Evolutionary conservation across 768 basidiomycete genomes (phyloP), one percentile per base, ranked within the genome.

Genomic region (Phaeotremella fagi): DNA sequence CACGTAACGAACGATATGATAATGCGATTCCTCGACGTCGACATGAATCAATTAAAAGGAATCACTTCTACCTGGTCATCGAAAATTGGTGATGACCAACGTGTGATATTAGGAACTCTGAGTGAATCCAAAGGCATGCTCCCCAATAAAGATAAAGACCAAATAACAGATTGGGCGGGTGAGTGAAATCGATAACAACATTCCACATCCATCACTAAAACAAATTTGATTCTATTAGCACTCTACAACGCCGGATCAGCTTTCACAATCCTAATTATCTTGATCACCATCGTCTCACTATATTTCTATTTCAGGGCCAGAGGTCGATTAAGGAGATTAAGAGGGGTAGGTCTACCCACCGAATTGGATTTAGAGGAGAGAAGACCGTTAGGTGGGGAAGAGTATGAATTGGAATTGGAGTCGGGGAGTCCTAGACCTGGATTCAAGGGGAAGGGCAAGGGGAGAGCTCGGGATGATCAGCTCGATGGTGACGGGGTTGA

Each of bases 101-200:
- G 90, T 65, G 85, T 87, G 2, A 63, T 81, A 16, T 82, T 85
- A 43, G 62, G 80, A 2, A 80, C 82, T 15, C 81, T 87, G 69
- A 83, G 88, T 64, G 83, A 65, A 33, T 64, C 60, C 5, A 37
- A 55, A 15, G 22, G 6, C 7, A 20, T 41, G 7, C 38, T 12
- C 12, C 38, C 38, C 22, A 20, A 20, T 6, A 41, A 7, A 12
- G 38, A 41, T 6, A 20, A 85, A 50, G 84, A 86, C 66, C n/a
- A n/a, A n/a, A n/a, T n/a, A n/a, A 86, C 89, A 2, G 87, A 86
- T 79, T 92, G 90, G 90, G 87, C 91, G 77, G 87, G 89, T 88
- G 59, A 51, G 80, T 70, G 11, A 49, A 44, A n/a, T n/a, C n/a
- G n/a, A n/a, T n/a, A n/a, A n/a, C n/a, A n/a, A n/a, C n/a, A n/a